These are phyloP conservation scores for Aspergillus ellipticus DNA, from an alignment of 495 filamentous ascomycete species.

Conservation along the genomic window DNA sequence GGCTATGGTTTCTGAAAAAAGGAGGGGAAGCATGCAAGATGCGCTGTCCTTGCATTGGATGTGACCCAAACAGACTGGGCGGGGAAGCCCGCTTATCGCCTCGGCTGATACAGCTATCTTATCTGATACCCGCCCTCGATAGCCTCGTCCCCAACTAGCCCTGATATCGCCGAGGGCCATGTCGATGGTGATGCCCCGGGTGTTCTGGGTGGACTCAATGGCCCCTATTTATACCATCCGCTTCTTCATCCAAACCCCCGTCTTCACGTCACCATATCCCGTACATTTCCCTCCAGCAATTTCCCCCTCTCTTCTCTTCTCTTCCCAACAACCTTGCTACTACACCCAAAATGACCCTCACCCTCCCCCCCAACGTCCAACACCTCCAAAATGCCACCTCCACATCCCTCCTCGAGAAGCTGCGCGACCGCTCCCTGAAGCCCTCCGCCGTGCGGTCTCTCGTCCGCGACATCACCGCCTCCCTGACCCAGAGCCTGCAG, in stretches of 20 bases:
- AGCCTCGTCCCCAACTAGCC: neutral
- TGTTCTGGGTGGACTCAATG: no score
- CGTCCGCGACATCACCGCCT: slow-evolving; percentile 16
- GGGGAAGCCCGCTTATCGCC: slow-evolving; percentile 1
- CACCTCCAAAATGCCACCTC: slow-evolving; percentile 11
- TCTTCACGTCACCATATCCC: neutral
- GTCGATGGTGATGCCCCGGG: no score
- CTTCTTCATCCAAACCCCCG: neutral
- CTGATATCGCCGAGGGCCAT: no score
- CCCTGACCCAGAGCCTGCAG: slow-evolving; percentile 14
- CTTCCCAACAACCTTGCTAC: neutral
- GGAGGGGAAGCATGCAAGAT: neutral
- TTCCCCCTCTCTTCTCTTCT: neutral
- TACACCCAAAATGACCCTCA: slow-evolving; percentile 10
- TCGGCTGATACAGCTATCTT: slow-evolving; percentile 10
- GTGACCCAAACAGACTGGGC: neutral
- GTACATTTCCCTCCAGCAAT: neutral
- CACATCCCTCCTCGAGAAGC: slow-evolving; percentile 18
- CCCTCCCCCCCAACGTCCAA: slow-evolving; percentile 18
- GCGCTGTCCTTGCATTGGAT: no score
- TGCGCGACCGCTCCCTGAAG: slow-evolving; percentile 22
- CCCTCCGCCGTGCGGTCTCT: slow-evolving; percentile 20
- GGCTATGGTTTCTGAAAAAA: no score
- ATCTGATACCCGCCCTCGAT: slow-evolving; percentile 12
- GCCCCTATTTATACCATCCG: neutral